Evolutionary conservation across 1,284 basidiomycete genomes (phyloP).

Genomic region (Ceratobasidium sp.): DNA sequence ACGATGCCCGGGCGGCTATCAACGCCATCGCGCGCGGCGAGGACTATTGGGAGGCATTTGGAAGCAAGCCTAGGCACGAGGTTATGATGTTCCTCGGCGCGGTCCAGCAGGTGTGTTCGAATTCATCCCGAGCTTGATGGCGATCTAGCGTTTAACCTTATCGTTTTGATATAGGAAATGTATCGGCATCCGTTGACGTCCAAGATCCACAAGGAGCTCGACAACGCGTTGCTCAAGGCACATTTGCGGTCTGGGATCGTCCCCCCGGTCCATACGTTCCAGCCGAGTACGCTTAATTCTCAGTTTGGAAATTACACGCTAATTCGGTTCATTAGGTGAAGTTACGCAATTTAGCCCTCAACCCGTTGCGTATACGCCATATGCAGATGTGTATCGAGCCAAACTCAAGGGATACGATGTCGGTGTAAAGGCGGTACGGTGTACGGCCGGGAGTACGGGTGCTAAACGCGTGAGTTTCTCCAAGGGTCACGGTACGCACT

Average conservation of each 20-base stretch:
- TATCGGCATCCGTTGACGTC: conserved; percentile 34
- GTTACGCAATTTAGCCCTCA: conserved; percentile 34
- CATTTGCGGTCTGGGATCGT: conserved; percentile 34
- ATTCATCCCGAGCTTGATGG: neutral
- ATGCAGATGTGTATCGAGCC: conserved; percentile 32
- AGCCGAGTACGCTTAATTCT: conserved; percentile 11
- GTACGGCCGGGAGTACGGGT: conserved; percentile 34
- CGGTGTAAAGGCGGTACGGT: conserved; percentile 34
- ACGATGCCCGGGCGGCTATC: conserved; percentile 30
- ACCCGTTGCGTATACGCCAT: conserved; percentile 31
- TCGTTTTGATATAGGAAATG: conserved; percentile 27
- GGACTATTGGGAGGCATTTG: conserved; percentile 35
- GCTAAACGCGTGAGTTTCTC: conserved; percentile 29
- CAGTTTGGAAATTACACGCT: neutral
- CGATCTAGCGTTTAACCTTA: neutral
- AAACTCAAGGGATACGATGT: conserved; percentile 34
- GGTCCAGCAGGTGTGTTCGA: conserved; percentile 13
- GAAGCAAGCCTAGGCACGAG: conserved; percentile 31
- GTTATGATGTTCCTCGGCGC: conserved; percentile 33
- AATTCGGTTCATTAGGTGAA: conserved; percentile 15
- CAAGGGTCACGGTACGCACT: neutral
- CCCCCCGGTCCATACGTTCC: conserved; percentile 33
- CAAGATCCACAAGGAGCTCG: conserved; percentile 36
- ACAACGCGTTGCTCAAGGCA: conserved; percentile 33
- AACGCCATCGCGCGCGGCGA: conserved; percentile 28